Percentiles rank a stretch among this genome's conserved stretches.
Conservation (phyloP, 2,329 filamentous ascomycete genomes). For the Raffaelea ambrosiae region DNA sequence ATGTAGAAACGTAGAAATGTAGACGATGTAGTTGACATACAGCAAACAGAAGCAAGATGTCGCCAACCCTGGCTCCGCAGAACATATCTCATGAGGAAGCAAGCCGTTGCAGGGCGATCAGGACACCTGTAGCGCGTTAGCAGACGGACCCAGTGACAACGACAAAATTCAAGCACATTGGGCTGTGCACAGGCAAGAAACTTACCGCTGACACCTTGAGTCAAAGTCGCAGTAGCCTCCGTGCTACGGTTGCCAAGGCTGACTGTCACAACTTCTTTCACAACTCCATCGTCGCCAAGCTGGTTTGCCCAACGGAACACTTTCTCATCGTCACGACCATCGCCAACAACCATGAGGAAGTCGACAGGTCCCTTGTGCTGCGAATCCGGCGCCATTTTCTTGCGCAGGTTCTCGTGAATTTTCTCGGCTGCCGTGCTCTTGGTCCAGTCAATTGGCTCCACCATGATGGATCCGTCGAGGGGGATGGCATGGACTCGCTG, state of each 20-base stretch:
- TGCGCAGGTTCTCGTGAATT: constrained; percentile 55
- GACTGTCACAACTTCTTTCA: constrained; percentile 71
- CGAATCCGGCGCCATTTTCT: constrained; percentile 24
- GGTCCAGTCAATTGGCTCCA: constrained; percentile 79
- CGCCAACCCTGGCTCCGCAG: too few species aligned
- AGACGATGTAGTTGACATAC: too few species aligned
- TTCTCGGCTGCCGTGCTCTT: constrained; percentile 75
- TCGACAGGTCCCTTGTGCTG: constrained; percentile 48
- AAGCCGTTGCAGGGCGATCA: constrained; percentile 12
- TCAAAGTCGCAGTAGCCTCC: constrained; percentile 74
- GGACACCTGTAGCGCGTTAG: constrained; percentile 16
- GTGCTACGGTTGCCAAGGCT: constrained; percentile 83
- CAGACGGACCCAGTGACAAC: too few species aligned
- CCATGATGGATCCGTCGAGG: constrained; percentile 69
- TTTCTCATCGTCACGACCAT: constrained; percentile 87
- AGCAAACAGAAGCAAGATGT: too few species aligned
- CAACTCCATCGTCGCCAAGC: constrained; percentile 47
- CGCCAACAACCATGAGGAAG: constrained; percentile 83
- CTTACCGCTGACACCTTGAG: constrained; percentile 85
- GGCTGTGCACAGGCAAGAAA: background rate
- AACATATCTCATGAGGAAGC: constrained; percentile 2
- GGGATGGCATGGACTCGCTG: constrained; percentile 79
- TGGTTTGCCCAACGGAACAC: constrained; percentile 92
- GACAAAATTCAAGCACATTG: too few species aligned
- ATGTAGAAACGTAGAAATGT: too few species aligned